Base-by-base conservation (phyloP, 768 basidiomycete genomes). In the Leccinum rimulosum region DNA sequence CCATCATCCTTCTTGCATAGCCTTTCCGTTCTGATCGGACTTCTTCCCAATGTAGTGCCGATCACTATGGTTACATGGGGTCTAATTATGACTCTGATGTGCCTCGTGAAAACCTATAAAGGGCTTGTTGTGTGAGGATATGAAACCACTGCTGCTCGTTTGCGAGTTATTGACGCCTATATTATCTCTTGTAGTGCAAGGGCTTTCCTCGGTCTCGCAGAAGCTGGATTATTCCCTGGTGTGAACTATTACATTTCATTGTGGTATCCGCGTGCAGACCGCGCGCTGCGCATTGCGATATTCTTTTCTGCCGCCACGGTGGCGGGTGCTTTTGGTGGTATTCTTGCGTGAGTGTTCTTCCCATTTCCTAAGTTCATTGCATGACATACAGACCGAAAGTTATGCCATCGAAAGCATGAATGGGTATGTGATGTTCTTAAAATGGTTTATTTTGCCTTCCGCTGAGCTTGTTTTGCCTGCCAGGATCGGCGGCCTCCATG, bases 261-360 rank as follows among this genome's bases (percentile, higher is more conserved):
- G 50, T 87, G 86, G 85, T 84, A 89, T 67, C 78, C 83, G 14
- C 75, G 81, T 36, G 72, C 74, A 54, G 86, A 88, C 64, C 80
- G 84, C 43, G 84, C 82, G 15, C 73, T 71, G 64, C 80, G 86
- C 28, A 78, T 85, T 55, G 83, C 85, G 5, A 43, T 87, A 30
- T 87, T 88, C 76, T 85, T 84, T 70, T 80, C 81, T 17, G 83
- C 84, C 31, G 84, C 84, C 12, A 84, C 83, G 0, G 64, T 82
- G 35, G 79, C 84, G 17, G 84, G 79, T 52, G 71, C 74, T 60
- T 84, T 75, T 69, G 81, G 82, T 51, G 82, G 84, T 36, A 66
- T 83, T 47, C 74, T 69, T 30, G 83, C 82, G 57, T 83, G 67
- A 65, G 81, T 45, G 3, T 10, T 9, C 7, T 43, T 36, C 12